Evolutionary conservation across 2,329 filamentous ascomycete species (phyloP), one percentile per base, ranked within the genome.

Genomic region (Onygena corvina): DNA sequence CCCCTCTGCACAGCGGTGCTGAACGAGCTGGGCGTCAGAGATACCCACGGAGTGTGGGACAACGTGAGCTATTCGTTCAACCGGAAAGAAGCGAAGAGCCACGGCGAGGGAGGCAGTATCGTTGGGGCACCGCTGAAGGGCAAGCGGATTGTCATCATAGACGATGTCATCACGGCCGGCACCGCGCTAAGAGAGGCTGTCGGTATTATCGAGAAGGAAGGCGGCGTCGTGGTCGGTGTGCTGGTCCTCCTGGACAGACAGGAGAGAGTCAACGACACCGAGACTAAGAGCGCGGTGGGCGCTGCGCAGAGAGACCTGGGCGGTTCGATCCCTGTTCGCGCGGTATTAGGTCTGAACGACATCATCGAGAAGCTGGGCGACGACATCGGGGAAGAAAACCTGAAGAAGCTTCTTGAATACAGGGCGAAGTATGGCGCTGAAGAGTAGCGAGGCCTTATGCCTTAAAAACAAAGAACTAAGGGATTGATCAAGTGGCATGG

Each of bases 141-240:
- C 48, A 89, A 92, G 76, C 79, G 77, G 53, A 80, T 95, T 12
- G 75, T 98, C 29, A 85, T 98, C 58, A 83, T 98, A 34, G 92
- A 98, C 72, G 92, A 96, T 69, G 90, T 98, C 50, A 90, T 96
- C 61, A 95, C 89, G 1, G 90, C 88, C 0, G 92, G 92, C 23
- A 96, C 89, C 1, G 92, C 92, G 34, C 89, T 95, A 71, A 77
- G 88, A 51, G 89, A 96, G 67, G 87, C 90, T 11, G 88, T 96
- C 53, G 80, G 80, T 49, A 92, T 94, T 67, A 94, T 96, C 64
- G 76, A 80, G 59, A 79, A 79, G 59, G 84, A 94, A 64, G 92
- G 90, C 2, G 92, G 90, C 1, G 79, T 77, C 46, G 80, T 96
- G 18, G 84, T 84, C 2, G 90, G 88, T 25, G 89, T 96, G 50